Evolutionary conservation across 345 rosid genomes (phyloP), one percentile per base, ranked within the genome.

Genomic region (Pistacia atlantica): DNA sequence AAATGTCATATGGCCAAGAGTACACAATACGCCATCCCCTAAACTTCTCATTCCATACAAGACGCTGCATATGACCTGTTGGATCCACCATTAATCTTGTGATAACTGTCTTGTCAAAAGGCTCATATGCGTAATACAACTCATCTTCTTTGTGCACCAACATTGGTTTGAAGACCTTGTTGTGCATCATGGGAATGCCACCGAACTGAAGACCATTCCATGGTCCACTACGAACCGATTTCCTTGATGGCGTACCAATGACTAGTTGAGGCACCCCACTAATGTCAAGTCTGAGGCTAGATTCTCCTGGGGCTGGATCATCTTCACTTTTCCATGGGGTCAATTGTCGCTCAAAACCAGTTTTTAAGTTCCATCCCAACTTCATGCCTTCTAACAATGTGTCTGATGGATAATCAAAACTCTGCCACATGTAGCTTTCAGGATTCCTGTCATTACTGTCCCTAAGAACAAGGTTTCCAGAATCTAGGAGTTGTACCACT

Each of bases 381-480:
- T 81, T 85, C 92, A 90, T 85, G 52, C 67, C 87, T 0, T 88
- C 68, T 8, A 22, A 0, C 22, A 71, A 5, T n/a, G 31, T 71
- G n/a, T 71, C 48, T 1, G 82, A 56, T 56, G 74, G 52, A 16
- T 57, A 33, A 16, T 56, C 90, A 72, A 90, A 88, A 65, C 90
- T 88, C 69, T 86, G 86, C 93, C 88, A 83, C 55, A 82, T 6
- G 49, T 46, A 64, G 51, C 16, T 22, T 38, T 72, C 71, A 20
- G 49, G 37, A 38, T 11, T 56, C 17, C 4, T 31, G 17, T 54
- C n/a, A 28, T 1, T 33, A 35, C 13, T 56, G 4, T 83, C 86
- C 61, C 76, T 79, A 1, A 85, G 65, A 38, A 88, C 86, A 4
- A 90, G 77, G 58, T 90, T 88, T 51, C 92, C 88, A 4, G 87